A percentile compares a stretch with the other conserved stretches of the same genome.
Conservation (phyloP, 225 moss, liverwort and hornwort genomes). For the Anthoceros angustus region DNA sequence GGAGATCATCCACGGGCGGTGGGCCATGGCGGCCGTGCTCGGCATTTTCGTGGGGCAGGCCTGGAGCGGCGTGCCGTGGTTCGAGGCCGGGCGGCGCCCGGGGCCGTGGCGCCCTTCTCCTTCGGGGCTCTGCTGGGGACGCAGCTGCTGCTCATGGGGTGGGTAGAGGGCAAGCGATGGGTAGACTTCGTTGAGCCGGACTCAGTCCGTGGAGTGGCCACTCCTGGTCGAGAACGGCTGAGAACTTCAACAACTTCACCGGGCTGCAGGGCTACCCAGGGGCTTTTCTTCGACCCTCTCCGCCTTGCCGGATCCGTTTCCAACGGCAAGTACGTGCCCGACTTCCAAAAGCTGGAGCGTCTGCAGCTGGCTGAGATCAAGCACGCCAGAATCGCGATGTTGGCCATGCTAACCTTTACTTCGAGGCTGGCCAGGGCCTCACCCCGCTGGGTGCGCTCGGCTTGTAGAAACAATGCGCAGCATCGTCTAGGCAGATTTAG, state of each 20-base stretch:
- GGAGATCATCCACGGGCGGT: slow-evolving; percentile 83
- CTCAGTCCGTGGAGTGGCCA: slow-evolving; percentile 83
- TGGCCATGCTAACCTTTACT: slow-evolving; percentile 87
- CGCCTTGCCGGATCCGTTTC: slow-evolving; percentile 48
- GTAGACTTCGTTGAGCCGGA: slow-evolving; percentile 74
- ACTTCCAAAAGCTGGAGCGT: slow-evolving; percentile 60
- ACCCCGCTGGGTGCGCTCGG: slow-evolving; percentile 65
- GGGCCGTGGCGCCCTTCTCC: slow-evolving; percentile 49
- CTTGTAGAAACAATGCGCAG: slow-evolving; percentile 14
- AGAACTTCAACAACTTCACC: slow-evolving; percentile 77
- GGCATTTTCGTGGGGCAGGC: slow-evolving; percentile 83
- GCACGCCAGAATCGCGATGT: slow-evolving; percentile 91
- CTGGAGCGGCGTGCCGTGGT: slow-evolving; percentile 94
- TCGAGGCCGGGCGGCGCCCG: slow-evolving; percentile 79
- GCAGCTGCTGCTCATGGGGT: slow-evolving; percentile 88
- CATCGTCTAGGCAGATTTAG: too few relatives aligned
- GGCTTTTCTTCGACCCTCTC: slow-evolving; percentile 89
- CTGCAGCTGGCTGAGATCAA: slow-evolving; percentile 97
- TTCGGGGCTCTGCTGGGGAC: slow-evolving; percentile 72
- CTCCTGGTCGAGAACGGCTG: slow-evolving; percentile 86
- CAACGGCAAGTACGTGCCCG: slow-evolving; percentile 41
- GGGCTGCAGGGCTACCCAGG: slow-evolving; percentile 90
- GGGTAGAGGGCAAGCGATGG: slow-evolving; percentile 99
- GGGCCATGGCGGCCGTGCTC: slow-evolving; percentile 84
- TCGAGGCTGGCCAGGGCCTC: slow-evolving; percentile 80